These are phyloP conservation scores for Carex cristatella DNA, from an alignment of 176 grass and related monocot genomes.

Conservation along the genomic window DNA sequence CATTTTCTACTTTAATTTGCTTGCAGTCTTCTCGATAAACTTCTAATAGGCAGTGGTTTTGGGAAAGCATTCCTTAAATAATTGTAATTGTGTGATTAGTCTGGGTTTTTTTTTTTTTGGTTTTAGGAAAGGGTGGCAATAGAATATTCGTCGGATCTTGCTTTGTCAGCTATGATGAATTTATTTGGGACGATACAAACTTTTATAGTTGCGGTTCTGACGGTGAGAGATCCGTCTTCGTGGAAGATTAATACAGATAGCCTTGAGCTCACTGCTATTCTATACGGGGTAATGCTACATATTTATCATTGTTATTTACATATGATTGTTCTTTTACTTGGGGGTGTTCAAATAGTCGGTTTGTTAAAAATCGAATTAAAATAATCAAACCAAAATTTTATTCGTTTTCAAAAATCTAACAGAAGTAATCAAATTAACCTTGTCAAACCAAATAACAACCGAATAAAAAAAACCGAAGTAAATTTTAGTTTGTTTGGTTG, in stretches of 20 bases:
- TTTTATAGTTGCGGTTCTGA: conserved; percentile 1
- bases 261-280: conserved; percentile 18
- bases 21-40: background rate
- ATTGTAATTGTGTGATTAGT: background rate
- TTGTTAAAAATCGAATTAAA: too few relatives aligned
- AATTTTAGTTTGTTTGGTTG: too few relatives aligned
- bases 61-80: background rate
- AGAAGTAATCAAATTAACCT: too few relatives aligned
- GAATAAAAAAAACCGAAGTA: too few relatives aligned
- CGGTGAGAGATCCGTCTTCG: conserved; percentile 22
- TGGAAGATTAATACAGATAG: conserved; percentile 20
- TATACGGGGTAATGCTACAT: conserved; percentile 18
- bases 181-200: conserved; percentile 16
- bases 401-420: too few relatives aligned
- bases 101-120: background rate
- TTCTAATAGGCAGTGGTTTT: background rate
- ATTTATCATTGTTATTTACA: background rate
- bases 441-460: too few relatives aligned
- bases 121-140: conserved; percentile 28
- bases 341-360: too few relatives aligned
- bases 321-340: background rate
- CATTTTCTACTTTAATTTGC: background rate
- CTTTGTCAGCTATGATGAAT: conserved; percentile 30
- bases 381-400: too few relatives aligned
- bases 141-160: conserved; percentile 25